Base-by-base conservation (phyloP, 2,329 filamentous ascomycete genomes). In the Talaromyces sp. region DNA sequence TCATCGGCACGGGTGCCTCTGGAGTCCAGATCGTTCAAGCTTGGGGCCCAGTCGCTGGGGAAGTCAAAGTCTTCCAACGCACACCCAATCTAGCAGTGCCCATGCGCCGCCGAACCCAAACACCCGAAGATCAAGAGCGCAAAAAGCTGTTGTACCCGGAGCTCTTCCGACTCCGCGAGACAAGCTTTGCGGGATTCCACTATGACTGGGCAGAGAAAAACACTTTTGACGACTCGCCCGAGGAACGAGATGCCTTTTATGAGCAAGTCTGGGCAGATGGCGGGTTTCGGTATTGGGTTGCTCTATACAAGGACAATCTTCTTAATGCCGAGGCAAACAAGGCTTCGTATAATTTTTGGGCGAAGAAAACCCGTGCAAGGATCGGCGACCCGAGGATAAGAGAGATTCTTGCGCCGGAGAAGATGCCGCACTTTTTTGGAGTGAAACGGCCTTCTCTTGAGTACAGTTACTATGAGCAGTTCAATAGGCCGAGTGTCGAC, bases 71-170 rank as follows among this genome's bases (percentile, higher is more conserved):
- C 38, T 88, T 88, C 69, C 86, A 89, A 65, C 81, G 86, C 9
- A 89, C 86, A 0, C 86, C 87, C 0, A 89, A 89, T 61, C 75
- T 87, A 7, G 84, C 84, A 0, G 66, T 89, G 0, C 86, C 86
- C 0, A 87, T 89, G 84, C 77, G 80, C 2, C 79, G 81, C 60
- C 73, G 76, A 2, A 46, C 73, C 0, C 73, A 87, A 29, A 80
- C 78, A 0, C 73, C 69, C 11, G 76, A 81, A 60, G 81, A 85
- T 62, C 82, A 88, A 66, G 73, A 83, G 26, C 67, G 67, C 1
- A 68, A 66, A 24, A 82, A 82, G 65, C 64, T 63, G 8, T 72
- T 69, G 38, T 84, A 84, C 55, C 76, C 74, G 0, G 73, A 81
- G 56, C 74, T 89, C 2, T 88, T 85, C 68, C 73, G 73, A 29